Evolutionary conservation across 2,329 filamentous ascomycete genomes (phyloP), one percentile per base, ranked within the genome.

Genomic region (Fusarium sp.): DNA sequence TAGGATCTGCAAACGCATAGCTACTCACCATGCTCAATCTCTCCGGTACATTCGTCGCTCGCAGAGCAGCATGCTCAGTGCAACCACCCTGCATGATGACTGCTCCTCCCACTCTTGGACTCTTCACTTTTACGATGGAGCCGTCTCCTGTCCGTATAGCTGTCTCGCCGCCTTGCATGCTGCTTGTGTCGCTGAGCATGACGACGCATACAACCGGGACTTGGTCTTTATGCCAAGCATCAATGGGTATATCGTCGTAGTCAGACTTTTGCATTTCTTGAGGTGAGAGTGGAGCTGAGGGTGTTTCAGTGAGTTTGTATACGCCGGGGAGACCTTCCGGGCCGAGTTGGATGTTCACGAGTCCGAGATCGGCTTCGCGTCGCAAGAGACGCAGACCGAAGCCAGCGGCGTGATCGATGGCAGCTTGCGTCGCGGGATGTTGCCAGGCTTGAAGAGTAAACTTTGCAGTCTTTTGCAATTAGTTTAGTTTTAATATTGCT

Each of bases 121-220:
- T 61, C 11, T 61, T 61, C 4, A 61, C 58, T 7, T 61, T 61
- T 1, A 33, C 58, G n/a, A 55, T 36, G 7, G 48, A 44, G 1
- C 58, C 58, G 13, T 61, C 48, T 24, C 63, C 57, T 15, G 38
- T 63, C 7, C 47, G 65, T 22, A 71, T 55, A 2, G 57, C 72
- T 8, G 72, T 74, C 20, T 74, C 72, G 6, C 72, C 72, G 10
- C 72, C 72, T 26, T 64, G 39, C 72, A 74, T 74, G 13, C 48
- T 52, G 10, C 47, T 60, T 24, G 61, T 67, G 36, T 74, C 70
- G 22, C 70, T 73, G 10, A 74, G 70, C 72, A 74, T 74, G 12
- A 66, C 39, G 26, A 74, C 72, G 26, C 60, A 63, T 4, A 74
- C 72, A 15, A 63, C 63, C 3, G 72, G 70, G 15, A 61, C 63